Percentiles rank a stretch among this genome's conserved stretches.
Evolutionary conservation across 768 basidiomycete genomes (phyloP).

Genomic region (Udeniomyces megalosporus): DNA sequence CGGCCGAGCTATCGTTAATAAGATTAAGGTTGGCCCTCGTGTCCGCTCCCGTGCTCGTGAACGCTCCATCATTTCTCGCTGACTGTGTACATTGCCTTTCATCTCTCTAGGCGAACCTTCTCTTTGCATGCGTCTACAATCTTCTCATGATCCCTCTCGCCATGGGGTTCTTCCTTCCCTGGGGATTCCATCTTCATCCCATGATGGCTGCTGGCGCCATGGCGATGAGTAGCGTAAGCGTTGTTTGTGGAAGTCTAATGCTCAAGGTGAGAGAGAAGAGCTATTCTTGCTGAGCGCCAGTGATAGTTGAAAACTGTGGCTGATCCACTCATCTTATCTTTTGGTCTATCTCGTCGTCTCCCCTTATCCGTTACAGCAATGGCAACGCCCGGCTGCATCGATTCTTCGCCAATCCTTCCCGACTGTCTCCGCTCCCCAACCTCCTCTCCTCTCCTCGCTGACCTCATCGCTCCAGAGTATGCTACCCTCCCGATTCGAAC

Average conservation of each 20-base stretch:
- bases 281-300: background rate
- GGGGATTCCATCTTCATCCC: conserved; percentile 83
- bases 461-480: background rate
- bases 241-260: conserved; percentile 75
- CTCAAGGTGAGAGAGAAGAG: conserved; percentile 46
- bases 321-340: too few relatives aligned
- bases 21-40: conserved; percentile 41
- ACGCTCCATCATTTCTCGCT: background rate
- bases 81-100: background rate
- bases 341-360: background rate
- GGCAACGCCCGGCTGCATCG: conserved; percentile 12
- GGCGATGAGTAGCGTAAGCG: conserved; percentile 93
- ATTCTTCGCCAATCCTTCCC: too few relatives aligned
- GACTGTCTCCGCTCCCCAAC: conserved; percentile 5
- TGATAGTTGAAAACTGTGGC: background rate
- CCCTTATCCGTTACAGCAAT: background rate
- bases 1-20: conserved; percentile 68
- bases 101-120: conserved; percentile 54
- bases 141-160: conserved; percentile 86
- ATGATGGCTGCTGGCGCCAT: conserved; percentile 99
- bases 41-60: too few relatives aligned
- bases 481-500: background rate
- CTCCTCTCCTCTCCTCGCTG: background rate
- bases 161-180: conserved; percentile 88
- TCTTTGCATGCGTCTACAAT: conserved; percentile 95